Conservation (phyloP, 2,329 filamentous ascomycete genomes). For the Sporothrix pseudoabietina region DNA sequence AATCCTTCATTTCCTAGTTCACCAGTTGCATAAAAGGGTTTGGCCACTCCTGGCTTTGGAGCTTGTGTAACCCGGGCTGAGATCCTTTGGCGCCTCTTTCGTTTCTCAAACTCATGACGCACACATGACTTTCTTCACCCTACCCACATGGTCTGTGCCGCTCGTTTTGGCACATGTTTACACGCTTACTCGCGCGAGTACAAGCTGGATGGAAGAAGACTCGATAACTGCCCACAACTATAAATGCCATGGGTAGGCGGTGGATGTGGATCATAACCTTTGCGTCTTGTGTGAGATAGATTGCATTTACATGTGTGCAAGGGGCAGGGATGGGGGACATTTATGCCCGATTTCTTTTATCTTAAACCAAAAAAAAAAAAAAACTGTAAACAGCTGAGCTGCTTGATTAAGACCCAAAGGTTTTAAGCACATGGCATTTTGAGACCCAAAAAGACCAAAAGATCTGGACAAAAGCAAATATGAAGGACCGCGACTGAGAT, state of each 20-base stretch:
- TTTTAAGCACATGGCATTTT: background rate
- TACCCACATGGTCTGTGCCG: background rate
- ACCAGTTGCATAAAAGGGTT: background rate
- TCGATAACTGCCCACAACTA: background rate
- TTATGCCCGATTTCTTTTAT: background rate
- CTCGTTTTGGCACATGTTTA: background rate
- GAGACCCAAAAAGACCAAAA: background rate
- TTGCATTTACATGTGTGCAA: background rate
- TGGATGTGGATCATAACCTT: background rate
- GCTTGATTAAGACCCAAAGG: background rate
- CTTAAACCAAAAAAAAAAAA: too few relatives aligned
- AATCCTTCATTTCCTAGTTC: background rate
- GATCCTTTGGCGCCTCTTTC: background rate
- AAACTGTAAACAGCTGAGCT: too few relatives aligned
- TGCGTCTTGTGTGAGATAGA: conserved; percentile 9
- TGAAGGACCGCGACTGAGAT: background rate
- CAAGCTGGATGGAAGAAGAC: background rate
- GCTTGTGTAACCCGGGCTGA: background rate
- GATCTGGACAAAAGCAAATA: background rate
- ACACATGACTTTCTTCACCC: background rate
- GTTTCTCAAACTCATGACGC: background rate
- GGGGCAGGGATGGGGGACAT: background rate
- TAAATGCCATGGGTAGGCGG: background rate
- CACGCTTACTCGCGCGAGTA: background rate
- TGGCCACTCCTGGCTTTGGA: background rate